These are phyloP conservation scores for Staphylotrichum longicolle DNA, from an alignment of 495 filamentous ascomycete species.

Conservation along the genomic window DNA sequence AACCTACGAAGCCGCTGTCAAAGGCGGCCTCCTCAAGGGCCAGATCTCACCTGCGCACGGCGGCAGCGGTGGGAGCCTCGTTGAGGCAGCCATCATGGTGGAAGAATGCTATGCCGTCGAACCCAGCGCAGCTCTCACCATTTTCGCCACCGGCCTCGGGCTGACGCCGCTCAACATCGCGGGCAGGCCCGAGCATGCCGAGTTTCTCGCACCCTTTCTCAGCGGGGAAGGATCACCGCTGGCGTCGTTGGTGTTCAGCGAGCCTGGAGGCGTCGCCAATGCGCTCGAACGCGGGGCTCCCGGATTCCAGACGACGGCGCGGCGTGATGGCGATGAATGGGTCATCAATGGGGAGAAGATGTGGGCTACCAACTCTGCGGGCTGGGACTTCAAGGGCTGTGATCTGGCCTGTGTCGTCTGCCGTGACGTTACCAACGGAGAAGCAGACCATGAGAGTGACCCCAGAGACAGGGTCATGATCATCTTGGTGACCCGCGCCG, in stretches of 20 bases:
- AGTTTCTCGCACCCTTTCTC: conserved; percentile 51
- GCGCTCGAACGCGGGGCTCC: conserved; percentile 49
- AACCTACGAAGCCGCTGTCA: conserved; percentile 43
- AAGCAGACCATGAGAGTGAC: conserved; percentile 24
- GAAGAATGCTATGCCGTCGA: conserved; percentile 55
- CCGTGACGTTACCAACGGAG: conserved; percentile 37
- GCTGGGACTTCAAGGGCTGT: conserved; percentile 53
- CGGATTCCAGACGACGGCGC: conserved; percentile 50
- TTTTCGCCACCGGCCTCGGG: conserved; percentile 53
- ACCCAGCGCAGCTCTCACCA: conserved; percentile 46
- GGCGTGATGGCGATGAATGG: conserved; percentile 52
- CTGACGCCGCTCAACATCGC: conserved; percentile 48
- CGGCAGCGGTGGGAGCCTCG: conserved; percentile 42
- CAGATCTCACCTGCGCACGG: conserved; percentile 46
- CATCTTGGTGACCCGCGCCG: conserved; percentile 47
- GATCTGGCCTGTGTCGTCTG: conserved; percentile 55
- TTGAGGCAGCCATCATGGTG: conserved; percentile 50
- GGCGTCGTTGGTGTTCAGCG: conserved; percentile 51
- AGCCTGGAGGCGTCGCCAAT: conserved; percentile 53
- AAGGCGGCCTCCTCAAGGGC: conserved; percentile 48
- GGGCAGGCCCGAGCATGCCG: conserved; percentile 40
- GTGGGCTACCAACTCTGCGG: conserved; percentile 55
- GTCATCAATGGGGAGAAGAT: conserved; percentile 58
- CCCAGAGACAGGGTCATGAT: conserved; percentile 46
- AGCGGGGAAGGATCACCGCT: conserved; percentile 45